Base-by-base conservation (phyloP, 768 basidiomycete genomes). In the Leccinum rimulosum region DNA sequence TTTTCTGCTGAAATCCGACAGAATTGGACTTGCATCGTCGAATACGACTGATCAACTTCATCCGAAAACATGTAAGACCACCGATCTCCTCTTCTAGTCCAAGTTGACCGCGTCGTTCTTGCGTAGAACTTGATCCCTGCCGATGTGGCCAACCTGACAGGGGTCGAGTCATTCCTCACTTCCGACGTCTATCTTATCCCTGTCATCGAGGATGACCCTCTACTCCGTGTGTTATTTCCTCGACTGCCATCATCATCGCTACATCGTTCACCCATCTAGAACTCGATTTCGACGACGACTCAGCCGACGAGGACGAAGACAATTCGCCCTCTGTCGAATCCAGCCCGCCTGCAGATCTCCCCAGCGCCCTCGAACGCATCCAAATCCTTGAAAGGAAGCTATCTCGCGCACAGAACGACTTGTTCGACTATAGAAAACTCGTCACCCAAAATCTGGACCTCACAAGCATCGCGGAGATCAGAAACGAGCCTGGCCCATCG, bases 141-240 rank as follows among this genome's bases (percentile, higher is more conserved):
- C 8, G 76, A 80, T 45, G 75, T 84, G 14, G 63, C 68, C n/a
- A 67, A 67, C 47, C 66, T 92, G 56, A 80, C 79, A 31, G 85
- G 85, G 22, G 69, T 73, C 0, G 89, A 92, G 69, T 54, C 79
- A 0, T 81, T 93, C 64, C 84, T 95, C 61, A 70, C 76, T 12
- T 83, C 86, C 8, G 95, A 98, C 68, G 83, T 84, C 56, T 92
- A 92, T 68, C 83, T 98, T 22, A 81, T 84, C 43, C 96, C 96
- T 2, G 84, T 83, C 30, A 64, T 97, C 47, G 87, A 91, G 66
- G 89, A 95, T 65, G 96, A 98, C 69, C 89, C 93, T 2, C 74
- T 97, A 12, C 86, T 98, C 25, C 91, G 96, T 97, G 67, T 68
- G 89, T 78, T 11, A 3, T 50, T 30, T 28, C 28, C 5, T 36